Percentiles rank a stretch among this genome's conserved stretches.
phyloP scores from a whole-genome alignment of 352 stramenopile species.

The Thalassiosira mediterranea region DNA sequence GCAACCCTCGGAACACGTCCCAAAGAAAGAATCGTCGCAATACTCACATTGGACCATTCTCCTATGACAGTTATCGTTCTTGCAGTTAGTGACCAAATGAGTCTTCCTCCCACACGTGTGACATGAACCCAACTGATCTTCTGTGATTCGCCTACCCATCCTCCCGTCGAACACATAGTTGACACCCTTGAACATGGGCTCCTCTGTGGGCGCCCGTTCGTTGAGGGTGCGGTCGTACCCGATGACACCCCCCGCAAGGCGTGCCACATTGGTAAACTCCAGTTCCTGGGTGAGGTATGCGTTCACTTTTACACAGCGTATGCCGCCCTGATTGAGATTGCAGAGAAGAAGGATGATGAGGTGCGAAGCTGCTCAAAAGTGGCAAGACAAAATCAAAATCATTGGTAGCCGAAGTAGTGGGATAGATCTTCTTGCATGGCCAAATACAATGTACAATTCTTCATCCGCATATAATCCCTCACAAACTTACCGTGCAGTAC shows the following conservation, averaged over 20 bases:
- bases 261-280: constrained; percentile 86
- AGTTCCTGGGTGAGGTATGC: constrained; percentile 85
- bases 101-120: constrained; percentile 79
- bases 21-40: constrained; percentile 62
- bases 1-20: constrained; percentile 77
- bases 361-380: no score
- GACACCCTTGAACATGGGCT: constrained; percentile 85
- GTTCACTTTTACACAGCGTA: constrained; percentile 86
- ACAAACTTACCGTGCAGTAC: constrained; percentile 85
- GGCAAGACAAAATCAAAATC: background rate
- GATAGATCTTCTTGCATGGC: no score
- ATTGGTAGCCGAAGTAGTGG: no score
- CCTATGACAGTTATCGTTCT: constrained; percentile 80
- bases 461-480: no score
- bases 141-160: constrained; percentile 83
- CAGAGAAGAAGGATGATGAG: background rate
- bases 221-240: constrained; percentile 84
- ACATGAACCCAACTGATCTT: constrained; percentile 81
- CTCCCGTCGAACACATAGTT: constrained; percentile 90
- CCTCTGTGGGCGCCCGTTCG: constrained; percentile 63
- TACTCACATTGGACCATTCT: constrained; percentile 81
- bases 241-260: constrained; percentile 87
- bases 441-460: no score
- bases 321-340: constrained; percentile 54
- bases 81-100: constrained; percentile 80